These are phyloP conservation scores for Penicillium goetzii DNA, from an alignment of 495 filamentous ascomycete genomes.

Conservation along the genomic window DNA sequence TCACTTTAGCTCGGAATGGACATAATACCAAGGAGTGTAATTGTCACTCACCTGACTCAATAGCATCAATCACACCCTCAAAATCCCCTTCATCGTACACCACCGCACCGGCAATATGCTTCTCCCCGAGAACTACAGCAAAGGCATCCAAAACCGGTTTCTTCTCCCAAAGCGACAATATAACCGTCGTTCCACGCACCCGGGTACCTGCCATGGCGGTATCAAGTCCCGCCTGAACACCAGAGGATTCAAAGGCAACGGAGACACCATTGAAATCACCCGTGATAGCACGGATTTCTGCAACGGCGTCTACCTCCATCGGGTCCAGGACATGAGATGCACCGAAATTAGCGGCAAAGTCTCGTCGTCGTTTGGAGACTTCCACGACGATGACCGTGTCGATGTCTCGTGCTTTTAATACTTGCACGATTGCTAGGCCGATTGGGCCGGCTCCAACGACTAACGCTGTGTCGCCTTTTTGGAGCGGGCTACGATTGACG, in stretches of 20 bases:
- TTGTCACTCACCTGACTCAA: slow-evolving; percentile 50
- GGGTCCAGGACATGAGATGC: slow-evolving; percentile 32
- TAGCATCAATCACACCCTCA: slow-evolving; percentile 57
- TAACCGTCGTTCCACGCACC: slow-evolving; percentile 28
- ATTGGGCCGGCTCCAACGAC: slow-evolving; percentile 67
- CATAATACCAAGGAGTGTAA: not conserved
- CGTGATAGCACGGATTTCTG: slow-evolving; percentile 26
- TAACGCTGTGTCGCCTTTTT: slow-evolving; percentile 53
- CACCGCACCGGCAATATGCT: slow-evolving; percentile 30
- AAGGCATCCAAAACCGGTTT: slow-evolving; percentile 30
- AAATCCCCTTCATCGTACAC: slow-evolving; percentile 57
- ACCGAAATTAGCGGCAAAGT: slow-evolving; percentile 26
- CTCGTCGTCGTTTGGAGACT: slow-evolving; percentile 22
- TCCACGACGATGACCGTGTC: slow-evolving; percentile 57
- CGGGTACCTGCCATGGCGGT: slow-evolving; percentile 29
- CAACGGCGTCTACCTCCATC: slow-evolving; percentile 23
- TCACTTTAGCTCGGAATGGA: not conserved
- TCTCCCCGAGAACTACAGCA: slow-evolving; percentile 31
- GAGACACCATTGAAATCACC: slow-evolving; percentile 18
- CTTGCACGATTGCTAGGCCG: slow-evolving; percentile 63
- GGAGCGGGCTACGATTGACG: slow-evolving; percentile 56
- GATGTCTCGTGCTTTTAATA: slow-evolving; percentile 52
- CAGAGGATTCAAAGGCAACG: slow-evolving; percentile 37
- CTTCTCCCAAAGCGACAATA: slow-evolving; percentile 35
- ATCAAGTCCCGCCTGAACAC: slow-evolving; percentile 36